phyloP scores from a whole-genome alignment of 2,329 filamentous ascomycete species.

The Beauveria sp. region DNA sequence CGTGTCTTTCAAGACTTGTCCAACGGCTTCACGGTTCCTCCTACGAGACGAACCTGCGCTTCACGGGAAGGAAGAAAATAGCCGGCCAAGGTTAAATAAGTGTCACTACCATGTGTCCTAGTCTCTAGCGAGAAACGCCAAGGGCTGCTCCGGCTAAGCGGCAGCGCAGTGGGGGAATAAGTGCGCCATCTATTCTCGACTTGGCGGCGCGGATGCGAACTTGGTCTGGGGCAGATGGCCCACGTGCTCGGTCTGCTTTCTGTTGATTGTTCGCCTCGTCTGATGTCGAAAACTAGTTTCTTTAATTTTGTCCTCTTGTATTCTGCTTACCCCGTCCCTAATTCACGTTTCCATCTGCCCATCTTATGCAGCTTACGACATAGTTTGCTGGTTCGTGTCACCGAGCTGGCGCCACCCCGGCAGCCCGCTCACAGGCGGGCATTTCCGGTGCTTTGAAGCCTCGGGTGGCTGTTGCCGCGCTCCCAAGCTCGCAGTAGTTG shows the following conservation, averaged over 20 bases:
- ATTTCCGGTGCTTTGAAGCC: not conserved
- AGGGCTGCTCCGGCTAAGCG: slow-evolving; percentile 5
- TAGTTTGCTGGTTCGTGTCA: not conserved
- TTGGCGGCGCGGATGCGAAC: not conserved
- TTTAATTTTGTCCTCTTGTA: not conserved
- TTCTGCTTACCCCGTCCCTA: not conserved
- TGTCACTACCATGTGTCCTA: not conserved
- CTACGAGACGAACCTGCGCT: not conserved
- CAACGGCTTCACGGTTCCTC: not conserved
- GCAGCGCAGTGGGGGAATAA: slow-evolving; percentile 7
- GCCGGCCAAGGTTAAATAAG: not conserved
- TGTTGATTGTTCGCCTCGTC: not conserved
- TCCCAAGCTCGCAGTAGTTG: not conserved
- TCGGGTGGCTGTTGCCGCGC: not conserved
- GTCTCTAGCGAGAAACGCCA: not conserved
- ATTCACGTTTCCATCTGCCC: not conserved
- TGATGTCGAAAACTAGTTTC: not conserved
- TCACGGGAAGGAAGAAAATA: not conserved
- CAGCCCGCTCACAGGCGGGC: not conserved
- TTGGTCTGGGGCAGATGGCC: not conserved
- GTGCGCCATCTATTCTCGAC: not conserved
- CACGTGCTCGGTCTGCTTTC: not conserved
- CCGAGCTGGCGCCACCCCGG: not conserved
- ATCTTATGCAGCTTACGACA: not conserved
- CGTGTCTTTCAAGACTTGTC: not conserved